These are phyloP conservation scores for Epichloe bromicola DNA, from an alignment of 2,329 filamentous ascomycete genomes.

Conservation along the genomic window DNA sequence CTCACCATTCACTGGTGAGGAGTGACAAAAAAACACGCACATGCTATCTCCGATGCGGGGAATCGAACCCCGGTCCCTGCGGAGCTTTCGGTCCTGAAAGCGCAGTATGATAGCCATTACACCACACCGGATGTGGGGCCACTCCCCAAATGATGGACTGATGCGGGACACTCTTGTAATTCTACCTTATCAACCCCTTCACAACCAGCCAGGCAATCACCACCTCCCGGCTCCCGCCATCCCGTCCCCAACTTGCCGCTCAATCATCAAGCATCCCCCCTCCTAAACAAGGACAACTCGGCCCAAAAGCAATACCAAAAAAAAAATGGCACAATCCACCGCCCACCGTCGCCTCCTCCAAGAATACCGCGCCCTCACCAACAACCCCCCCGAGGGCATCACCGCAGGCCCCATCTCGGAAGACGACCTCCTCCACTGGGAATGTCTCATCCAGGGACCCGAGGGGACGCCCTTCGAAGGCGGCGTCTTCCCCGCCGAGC, in stretches of 20 bases:
- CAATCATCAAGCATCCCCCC: no score
- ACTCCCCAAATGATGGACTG: no score
- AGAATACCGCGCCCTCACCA: constrained; percentile 89
- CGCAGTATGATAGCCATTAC: constrained; percentile 10
- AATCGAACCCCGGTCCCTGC: constrained; percentile 9
- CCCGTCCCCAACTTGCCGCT: no score
- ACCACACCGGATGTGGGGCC: constrained; percentile 6
- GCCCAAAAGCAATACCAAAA: neutral
- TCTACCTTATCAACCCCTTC: fast-evolving
- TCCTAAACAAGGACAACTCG: neutral
- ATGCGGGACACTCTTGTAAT: fast-evolving
- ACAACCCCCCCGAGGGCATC: constrained; percentile 97
- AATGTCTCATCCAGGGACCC: constrained; percentile 88
- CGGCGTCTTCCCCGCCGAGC: constrained; percentile 86
- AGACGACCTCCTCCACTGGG: constrained; percentile 93
- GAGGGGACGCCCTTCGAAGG: constrained; percentile 94
- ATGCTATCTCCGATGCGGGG: constrained; percentile 5
- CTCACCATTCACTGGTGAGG: no score
- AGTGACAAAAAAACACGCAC: fast-evolving
- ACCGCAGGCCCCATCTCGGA: constrained; percentile 86
- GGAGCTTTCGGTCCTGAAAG: constrained; percentile 5
- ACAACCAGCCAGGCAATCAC: no score
- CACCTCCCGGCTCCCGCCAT: no score
- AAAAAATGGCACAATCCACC: constrained; percentile 44
- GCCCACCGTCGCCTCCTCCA: constrained; percentile 76